Evolutionary conservation across 192 early-diverging fungal species (phyloP), one percentile per base, ranked within the genome.

Genomic region (Dissophora globulifera): DNA sequence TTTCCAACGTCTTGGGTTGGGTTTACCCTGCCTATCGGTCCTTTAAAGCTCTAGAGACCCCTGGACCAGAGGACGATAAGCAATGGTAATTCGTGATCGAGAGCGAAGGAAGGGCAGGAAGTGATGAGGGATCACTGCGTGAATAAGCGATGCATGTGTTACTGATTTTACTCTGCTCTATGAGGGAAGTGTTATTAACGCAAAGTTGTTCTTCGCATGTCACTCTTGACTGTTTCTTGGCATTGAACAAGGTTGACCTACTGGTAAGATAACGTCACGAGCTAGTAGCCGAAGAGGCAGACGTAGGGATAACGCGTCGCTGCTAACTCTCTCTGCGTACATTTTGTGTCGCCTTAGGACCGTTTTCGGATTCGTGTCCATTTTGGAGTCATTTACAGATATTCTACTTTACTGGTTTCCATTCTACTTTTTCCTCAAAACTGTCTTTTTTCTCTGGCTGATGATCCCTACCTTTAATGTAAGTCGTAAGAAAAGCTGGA

Each of bases 361-460:
- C 22, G 92, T 98, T 3, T 95, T 91, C 79, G 96, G 93, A 12
- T 89, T 96, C 74, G 79, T 95, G 49, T 92, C 93, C 57, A 83
- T 91, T 20, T 22, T 90, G 38, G 95, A 98, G 85, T 94, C 93
- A 79, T 97, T 98, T 57, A 84, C 89, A 9, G 93, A 96, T 59
- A 43, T 90, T 40, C 41, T 99, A 10, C 78, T 96, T 4, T 93
- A 94, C 86, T 99, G 96, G 95, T 67, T 95, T 55, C 94, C 94
- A 19, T 95, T 99, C 82, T 99, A 96, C 84, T 96, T 93, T 65
- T 78, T 90, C 46, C 85, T 97, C 83, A 99, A 99, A 84, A 89
- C 94, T 6, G 61, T 87, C 6, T 83, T 97, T 50, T 81, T 96
- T 63, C 70, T 96, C 53, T 98, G 93, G 90, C 84, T 96, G 33